Evolutionary conservation across 2,329 filamentous ascomycete genomes (phyloP).

Genomic region (Ceratocystis ficicola): DNA sequence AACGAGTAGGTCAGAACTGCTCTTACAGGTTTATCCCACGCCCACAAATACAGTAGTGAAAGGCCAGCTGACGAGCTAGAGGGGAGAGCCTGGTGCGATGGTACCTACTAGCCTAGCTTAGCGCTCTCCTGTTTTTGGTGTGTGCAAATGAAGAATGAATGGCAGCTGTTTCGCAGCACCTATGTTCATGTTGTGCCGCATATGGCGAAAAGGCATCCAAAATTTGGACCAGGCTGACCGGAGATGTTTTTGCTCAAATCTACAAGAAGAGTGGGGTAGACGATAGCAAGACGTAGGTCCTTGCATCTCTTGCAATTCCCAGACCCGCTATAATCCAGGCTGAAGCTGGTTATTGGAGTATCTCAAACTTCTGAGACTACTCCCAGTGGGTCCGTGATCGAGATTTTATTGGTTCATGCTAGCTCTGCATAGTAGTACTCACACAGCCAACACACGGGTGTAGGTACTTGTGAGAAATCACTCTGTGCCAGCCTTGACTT

Average conservation of each 20-base stretch:
- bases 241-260: neutral
- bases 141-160: neutral
- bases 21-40: neutral
- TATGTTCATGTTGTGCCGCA: neutral
- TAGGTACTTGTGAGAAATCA: no score
- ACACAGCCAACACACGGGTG: no score
- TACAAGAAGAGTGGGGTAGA: slow-evolving; percentile 1
- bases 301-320: neutral
- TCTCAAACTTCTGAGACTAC: no score
- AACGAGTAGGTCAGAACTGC: neutral
- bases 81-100: neutral
- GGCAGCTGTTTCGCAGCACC: neutral
- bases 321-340: neutral
- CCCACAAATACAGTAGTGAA: neutral
- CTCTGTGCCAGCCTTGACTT: no score
- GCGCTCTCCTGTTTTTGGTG: neutral
- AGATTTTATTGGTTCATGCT: no score
- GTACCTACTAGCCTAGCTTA: neutral
- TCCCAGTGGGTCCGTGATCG: no score
- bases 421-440: no score
- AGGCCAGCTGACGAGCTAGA: neutral
- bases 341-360: neutral
- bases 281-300: neutral
- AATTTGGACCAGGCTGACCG: neutral
- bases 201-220: neutral